Conservation (phyloP, 2,329 filamentous ascomycete genomes). For the Arthrocladium fulminans region DNA sequence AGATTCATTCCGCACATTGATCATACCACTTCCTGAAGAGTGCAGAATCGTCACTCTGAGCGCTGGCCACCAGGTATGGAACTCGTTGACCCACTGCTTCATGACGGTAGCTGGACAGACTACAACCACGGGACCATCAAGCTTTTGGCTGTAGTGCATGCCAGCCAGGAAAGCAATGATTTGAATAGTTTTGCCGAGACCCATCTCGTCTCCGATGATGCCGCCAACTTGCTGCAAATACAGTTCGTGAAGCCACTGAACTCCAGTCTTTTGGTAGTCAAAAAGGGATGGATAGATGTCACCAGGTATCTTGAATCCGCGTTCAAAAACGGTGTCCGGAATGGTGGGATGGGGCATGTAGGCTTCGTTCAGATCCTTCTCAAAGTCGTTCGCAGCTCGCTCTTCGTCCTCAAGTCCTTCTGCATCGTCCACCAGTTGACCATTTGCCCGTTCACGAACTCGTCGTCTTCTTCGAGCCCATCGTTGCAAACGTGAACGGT, state of each 20-base stretch:
- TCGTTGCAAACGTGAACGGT: slow-evolving; percentile 61
- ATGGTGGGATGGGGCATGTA: slow-evolving; percentile 76
- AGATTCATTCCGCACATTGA: slow-evolving; percentile 59
- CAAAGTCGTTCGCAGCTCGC: slow-evolving; percentile 16
- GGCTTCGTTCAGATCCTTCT: slow-evolving; percentile 54
- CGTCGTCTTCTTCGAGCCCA: slow-evolving; percentile 62
- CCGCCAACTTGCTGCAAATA: slow-evolving; percentile 84
- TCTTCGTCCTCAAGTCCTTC: slow-evolving; percentile 35
- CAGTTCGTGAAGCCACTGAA: slow-evolving; percentile 91
- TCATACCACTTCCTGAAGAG: slow-evolving; percentile 91
- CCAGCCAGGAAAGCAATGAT: slow-evolving; percentile 77
- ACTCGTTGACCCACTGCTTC: slow-evolving; percentile 97
- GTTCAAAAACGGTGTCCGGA: slow-evolving; percentile 64
- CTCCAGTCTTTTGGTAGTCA: slow-evolving; percentile 93
- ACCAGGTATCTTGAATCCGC: slow-evolving; percentile 72
- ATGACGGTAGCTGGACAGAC: slow-evolving; percentile 92
- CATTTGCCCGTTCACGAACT: slow-evolving; percentile 44
- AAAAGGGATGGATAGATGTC: slow-evolving; percentile 90
- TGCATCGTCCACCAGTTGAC: slow-evolving; percentile 25
- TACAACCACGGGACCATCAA: slow-evolving; percentile 77
- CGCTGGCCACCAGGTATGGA: slow-evolving; percentile 99
- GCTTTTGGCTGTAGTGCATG: slow-evolving; percentile 79
- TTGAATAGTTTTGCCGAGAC: slow-evolving; percentile 87
- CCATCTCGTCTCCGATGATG: slow-evolving; percentile 97
- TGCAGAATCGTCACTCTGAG: slow-evolving; percentile 90